phyloP scores from a whole-genome alignment of 2,329 filamentous ascomycete genomes.

The Trichoderma atroviride region DNA sequence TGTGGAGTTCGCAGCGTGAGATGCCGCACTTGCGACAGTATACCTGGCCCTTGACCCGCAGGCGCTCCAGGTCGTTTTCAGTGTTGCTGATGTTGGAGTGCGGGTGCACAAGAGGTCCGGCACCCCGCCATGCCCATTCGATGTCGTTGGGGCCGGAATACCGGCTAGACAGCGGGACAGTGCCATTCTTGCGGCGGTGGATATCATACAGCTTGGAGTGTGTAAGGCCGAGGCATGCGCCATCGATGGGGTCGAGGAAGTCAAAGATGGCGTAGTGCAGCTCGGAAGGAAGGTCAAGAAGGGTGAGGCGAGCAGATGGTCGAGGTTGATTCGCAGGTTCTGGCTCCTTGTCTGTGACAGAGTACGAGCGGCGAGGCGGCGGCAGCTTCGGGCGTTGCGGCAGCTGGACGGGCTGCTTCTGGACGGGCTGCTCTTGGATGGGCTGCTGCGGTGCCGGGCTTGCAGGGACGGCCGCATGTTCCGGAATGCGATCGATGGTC shows the following conservation, averaged over 20 bases:
- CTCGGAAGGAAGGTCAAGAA: conserved; percentile 60
- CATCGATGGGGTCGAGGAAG: conserved; percentile 66
- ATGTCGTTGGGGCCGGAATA: conserved; percentile 64
- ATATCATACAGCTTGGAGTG: conserved; percentile 61
- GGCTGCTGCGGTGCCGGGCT: conserved; percentile 27
- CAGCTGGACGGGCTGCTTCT: conserved; percentile 28
- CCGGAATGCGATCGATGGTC: conserved; percentile 37
- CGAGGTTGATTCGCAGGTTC: conserved; percentile 53
- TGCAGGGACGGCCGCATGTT: conserved; percentile 35
- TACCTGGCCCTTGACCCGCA: conserved; percentile 60
- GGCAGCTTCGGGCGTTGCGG: conserved; percentile 43
- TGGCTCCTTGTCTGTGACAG: conserved; percentile 63
- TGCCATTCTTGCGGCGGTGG: conserved; percentile 58
- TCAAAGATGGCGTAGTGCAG: conserved; percentile 64
- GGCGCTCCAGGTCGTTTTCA: conserved; percentile 43
- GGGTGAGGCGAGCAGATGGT: conserved; percentile 49
- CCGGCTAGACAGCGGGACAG: conserved; percentile 58
- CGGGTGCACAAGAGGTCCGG: conserved; percentile 47
- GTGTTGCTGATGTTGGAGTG: conserved; percentile 28
- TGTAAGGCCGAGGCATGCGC: conserved; percentile 62
- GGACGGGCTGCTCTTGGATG: conserved; percentile 20
- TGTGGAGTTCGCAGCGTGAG: conserved; percentile 63
- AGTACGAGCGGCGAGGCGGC: conserved; percentile 59
- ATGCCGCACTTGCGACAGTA: conserved; percentile 65
- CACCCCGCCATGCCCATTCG: conserved; percentile 65